Base-by-base conservation (phyloP, 257 asterid genomes). In the Solanum chmielewskii region DNA sequence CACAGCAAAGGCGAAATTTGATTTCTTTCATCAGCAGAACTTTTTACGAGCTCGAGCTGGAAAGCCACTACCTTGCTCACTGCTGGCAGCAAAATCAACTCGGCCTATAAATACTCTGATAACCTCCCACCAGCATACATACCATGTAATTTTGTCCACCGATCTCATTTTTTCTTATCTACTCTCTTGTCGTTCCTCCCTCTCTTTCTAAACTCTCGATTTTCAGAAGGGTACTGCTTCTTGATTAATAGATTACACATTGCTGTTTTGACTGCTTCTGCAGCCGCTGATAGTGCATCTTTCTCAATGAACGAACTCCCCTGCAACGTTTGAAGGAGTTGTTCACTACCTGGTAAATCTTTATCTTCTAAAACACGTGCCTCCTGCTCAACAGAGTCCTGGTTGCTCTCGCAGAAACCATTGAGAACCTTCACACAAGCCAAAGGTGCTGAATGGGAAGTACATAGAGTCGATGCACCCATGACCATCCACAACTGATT, bases 401-500 rank as follows among this genome's bases (percentile, higher is more conserved):
- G 77, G 80, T 77, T 85, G 80, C 88, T 74, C 52, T 91, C 49
- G 21, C 47, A 45, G 83, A 93, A 91, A 42, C 94, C 94, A 2
- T 97, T 90, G 8, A 94, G 74, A 60, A 88, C 93, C 91, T 96
- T 94, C 70, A 94, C 92, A 44, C 96, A 95, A 81, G 93, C 94
- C 88, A 94, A 84, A 69, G 91, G 94, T 56, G 90, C 80, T 37
- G 92, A 83, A 74, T 91, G 80, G 1, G 93, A 70, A 42, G 76
- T 68, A 21, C 86, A 85, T 82, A 88, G 89, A 87, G 69, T 90
- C 15, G 98, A 95, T 11, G 92, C 95, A 1, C 98, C 99, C 98
- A 97, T 95, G 74, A 95, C 96, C 97, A 95, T 95, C 99, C 99
- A 97, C 86, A 96, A 90, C 16, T 92, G 83, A 21, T 91, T 91